Evolutionary conservation across 305 asterid genomes (phyloP), one percentile per base, ranked within the genome.

Genomic region (Rubia peregrina): DNA sequence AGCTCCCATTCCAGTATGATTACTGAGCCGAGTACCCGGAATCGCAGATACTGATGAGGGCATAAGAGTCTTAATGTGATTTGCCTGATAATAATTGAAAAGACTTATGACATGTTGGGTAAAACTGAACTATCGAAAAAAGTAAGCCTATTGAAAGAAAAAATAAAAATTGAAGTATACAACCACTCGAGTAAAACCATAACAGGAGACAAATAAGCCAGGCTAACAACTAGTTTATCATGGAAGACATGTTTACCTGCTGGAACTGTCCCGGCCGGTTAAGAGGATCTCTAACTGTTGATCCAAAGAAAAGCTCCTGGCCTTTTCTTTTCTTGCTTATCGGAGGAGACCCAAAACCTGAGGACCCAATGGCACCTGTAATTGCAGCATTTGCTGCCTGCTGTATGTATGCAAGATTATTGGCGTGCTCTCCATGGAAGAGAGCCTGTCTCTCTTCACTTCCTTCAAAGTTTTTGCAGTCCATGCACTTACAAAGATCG

Each of bases 301-400:
- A 57, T 48, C 85, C 95, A 74, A 88, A 89, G 77, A 78, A 80
- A 70, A 87, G 85, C 43, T 90, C 96, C 60, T 85, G 96, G 46
- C 85, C 81, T 85, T 89, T 92, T 72, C 93, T 86, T 85, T 87
- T 92, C 80, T 87, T 90, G 79, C 14, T 83, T 70, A 89, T 79
- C 5, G 97, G 96, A 67, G 96, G 95, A 65, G 95, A 84, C 67
- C 95, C 96, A 79, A 80, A 92, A 81, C 95, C 98, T 61, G 98
- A 88, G 69, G 94, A 81, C 51, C 98, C 98, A 70, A 92, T 85
- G 69, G 97, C 96, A 76, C 95, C 98, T 0, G 96, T 88, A 56
- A 92, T 90, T 72, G 98, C 97, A 81, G 97, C 96, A 88, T 92
- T 92, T 55, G 97, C 97, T 24, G 94, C 95, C 83, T 92, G 97